phyloP scores from a whole-genome alignment of 108 stramenopile species.

The Nitzschia sp. region DNA sequence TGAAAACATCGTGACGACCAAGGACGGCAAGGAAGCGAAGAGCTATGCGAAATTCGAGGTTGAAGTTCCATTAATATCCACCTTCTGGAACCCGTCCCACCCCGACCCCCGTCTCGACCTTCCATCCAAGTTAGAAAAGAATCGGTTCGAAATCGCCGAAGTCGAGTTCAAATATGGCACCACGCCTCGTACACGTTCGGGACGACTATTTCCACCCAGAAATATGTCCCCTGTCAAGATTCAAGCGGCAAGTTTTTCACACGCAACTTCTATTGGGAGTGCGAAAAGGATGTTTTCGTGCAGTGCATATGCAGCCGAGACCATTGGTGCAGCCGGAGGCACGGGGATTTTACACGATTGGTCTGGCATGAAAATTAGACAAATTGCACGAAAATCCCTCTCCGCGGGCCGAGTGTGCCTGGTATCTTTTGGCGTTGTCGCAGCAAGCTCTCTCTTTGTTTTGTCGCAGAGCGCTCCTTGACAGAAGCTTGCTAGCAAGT shows the following conservation, averaged over 20 bases:
- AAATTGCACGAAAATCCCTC: too few relatives aligned
- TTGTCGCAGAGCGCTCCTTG: too few relatives aligned
- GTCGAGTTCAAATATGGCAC: neutral
- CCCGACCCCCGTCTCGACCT: constrained; percentile 53
- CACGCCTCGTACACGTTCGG: neutral
- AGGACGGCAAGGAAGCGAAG: constrained; percentile 73
- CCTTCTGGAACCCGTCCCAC: constrained; percentile 65
- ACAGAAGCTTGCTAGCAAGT: too few relatives aligned
- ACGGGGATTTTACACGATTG: too few relatives aligned
- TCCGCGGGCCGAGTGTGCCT: too few relatives aligned
- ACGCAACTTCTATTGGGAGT: too few relatives aligned
- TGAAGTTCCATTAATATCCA: constrained; percentile 79
- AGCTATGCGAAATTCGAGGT: constrained; percentile 88
- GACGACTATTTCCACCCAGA: neutral
- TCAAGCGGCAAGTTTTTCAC: neutral
- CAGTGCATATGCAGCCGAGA: too few relatives aligned
- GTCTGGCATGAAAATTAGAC: too few relatives aligned
- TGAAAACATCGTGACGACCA: constrained; percentile 64
- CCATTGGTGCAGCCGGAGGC: too few relatives aligned
- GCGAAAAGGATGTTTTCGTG: too few relatives aligned
- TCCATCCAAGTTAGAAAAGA: constrained; percentile 66
- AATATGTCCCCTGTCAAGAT: neutral
- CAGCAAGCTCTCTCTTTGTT: too few relatives aligned
- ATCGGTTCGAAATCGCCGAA: constrained; percentile 48
- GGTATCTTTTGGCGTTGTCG: too few relatives aligned